phyloP scores from a whole-genome alignment of 208 protist species.

The Acanthamoeba triangularis region DNA sequence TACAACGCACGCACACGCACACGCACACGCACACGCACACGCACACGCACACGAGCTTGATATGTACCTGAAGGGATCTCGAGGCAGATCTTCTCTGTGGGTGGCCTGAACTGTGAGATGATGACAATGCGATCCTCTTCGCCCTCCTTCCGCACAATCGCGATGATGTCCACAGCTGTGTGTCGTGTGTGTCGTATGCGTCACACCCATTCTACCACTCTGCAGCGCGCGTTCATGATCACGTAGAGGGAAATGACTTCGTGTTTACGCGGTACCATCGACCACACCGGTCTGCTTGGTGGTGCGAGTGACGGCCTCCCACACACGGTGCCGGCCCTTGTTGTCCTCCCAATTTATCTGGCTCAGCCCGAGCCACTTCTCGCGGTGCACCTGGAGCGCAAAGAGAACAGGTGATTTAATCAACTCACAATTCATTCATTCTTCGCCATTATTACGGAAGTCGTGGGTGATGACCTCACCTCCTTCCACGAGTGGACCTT shows the following conservation, averaged over 20 bases:
- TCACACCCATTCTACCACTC: too few species aligned
- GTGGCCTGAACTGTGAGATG: conserved; percentile 50
- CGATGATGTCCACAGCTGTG: conserved; percentile 35
- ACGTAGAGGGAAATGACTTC: too few species aligned
- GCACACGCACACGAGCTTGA: too few species aligned
- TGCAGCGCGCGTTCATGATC: too few species aligned
- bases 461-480: background rate
- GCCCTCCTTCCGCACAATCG: background rate
- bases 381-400: background rate
- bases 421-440: too few species aligned
- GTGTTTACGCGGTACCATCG: background rate
- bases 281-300: background rate
- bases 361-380: conserved; percentile 9
- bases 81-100: conserved; percentile 12
- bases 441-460: background rate
- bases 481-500: conserved; percentile 30
- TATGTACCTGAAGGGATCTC: conserved; percentile 23
- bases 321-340: background rate
- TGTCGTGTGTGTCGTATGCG: too few species aligned
- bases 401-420: background rate
- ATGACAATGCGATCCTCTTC: background rate
- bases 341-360: conserved; percentile 1
- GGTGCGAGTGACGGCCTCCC: background rate
- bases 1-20: background rate
- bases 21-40: background rate